phyloP scores from a whole-genome alignment of 768 basidiomycete genomes.

The Heimioporus sp. region DNA sequence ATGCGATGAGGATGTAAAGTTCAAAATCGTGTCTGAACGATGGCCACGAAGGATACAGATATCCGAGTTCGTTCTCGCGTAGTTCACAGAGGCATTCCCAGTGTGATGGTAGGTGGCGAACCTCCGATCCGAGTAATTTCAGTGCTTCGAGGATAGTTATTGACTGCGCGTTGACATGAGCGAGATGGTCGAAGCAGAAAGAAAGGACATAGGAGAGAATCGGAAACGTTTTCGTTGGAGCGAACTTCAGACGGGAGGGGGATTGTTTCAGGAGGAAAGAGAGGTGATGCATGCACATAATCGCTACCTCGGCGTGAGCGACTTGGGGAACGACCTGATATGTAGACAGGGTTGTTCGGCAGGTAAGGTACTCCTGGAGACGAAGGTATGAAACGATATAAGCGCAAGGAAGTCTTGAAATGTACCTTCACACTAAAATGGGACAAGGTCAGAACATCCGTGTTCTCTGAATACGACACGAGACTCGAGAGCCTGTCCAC shows the following conservation, averaged over 20 bases:
- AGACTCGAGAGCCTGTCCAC: neutral
- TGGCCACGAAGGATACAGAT: neutral
- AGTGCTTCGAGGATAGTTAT: neutral
- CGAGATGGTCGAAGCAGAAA: neutral
- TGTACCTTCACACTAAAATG: constrained; percentile 14
- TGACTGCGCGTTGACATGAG: neutral
- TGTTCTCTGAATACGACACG: constrained; percentile 1
- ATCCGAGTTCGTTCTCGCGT: neutral
- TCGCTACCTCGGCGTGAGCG: neutral
- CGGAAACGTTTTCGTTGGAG: too few relatives aligned
- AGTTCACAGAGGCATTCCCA: neutral
- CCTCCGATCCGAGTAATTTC: neutral
- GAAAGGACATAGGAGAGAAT: neutral
- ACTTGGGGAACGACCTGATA: neutral
- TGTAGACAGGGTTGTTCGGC: neutral
- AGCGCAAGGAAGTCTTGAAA: neutral
- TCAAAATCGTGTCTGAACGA: neutral
- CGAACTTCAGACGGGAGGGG: too few relatives aligned
- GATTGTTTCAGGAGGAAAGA: neutral
- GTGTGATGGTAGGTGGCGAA: neutral
- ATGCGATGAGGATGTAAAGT: neutral
- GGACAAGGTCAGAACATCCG: neutral
- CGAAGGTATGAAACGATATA: neutral
- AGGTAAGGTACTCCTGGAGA: constrained; percentile 3
- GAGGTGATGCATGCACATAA: neutral